Evolutionary conservation across 768 basidiomycete genomes (phyloP).

Genomic region (Cubamyces sp.): DNA sequence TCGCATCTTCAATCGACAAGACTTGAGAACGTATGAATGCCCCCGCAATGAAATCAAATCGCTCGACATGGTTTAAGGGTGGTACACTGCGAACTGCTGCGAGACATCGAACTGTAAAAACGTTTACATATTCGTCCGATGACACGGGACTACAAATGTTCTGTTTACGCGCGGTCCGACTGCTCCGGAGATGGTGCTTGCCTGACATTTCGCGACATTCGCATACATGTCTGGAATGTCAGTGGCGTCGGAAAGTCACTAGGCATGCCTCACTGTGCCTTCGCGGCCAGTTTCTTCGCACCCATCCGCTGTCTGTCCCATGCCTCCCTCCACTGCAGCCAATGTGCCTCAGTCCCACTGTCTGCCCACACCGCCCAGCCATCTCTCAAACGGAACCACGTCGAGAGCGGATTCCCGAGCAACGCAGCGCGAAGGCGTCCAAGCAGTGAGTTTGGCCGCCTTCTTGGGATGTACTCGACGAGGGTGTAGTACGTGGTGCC

Average conservation of each 20-base stretch:
- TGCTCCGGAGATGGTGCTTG: not conserved
- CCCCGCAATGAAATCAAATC: too few species aligned
- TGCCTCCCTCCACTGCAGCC: constrained; percentile 63
- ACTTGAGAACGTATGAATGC: too few species aligned
- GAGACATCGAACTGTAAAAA: too few species aligned
- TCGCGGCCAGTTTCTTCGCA: constrained; percentile 5
- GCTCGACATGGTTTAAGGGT: too few species aligned
- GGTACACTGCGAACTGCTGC: too few species aligned
- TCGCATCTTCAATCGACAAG: too few species aligned
- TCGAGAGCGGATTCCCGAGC: constrained; percentile 58
- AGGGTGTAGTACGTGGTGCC: constrained; percentile 59
- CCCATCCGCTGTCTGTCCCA: constrained; percentile 50
- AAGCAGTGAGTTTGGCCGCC: constrained; percentile 54
- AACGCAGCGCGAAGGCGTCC: constrained; percentile 53
- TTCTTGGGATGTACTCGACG: constrained; percentile 60
- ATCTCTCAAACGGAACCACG: constrained; percentile 75
- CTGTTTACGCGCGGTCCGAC: not conserved
- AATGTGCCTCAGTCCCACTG: constrained; percentile 75
- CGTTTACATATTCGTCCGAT: too few species aligned
- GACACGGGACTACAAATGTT: too few species aligned
- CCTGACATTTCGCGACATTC: too few species aligned
- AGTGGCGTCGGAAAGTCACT: not conserved
- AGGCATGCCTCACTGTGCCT: constrained; percentile 1
- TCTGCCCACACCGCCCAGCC: constrained; percentile 84
- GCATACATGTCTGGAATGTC: too few species aligned